Evolutionary conservation across 2,329 filamentous ascomycete genomes (phyloP), one percentile per base, ranked within the genome.

Genomic region (Fusarium praegraminearum): DNA sequence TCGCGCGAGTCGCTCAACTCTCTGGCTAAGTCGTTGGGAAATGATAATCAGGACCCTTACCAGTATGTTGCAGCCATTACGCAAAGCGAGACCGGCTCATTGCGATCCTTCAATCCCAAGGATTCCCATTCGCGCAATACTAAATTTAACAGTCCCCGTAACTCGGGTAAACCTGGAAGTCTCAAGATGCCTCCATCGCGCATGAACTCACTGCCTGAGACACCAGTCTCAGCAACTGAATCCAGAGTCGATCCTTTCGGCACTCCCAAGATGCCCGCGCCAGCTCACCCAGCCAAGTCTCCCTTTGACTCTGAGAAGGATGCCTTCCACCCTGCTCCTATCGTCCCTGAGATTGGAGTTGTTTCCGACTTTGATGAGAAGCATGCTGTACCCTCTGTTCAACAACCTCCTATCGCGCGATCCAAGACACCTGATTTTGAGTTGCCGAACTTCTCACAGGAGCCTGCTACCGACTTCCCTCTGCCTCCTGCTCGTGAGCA

Each of bases 1-100:
- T 98, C 95, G 1, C 88, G 89, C 45, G 94, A 97, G 72, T 98
- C 95, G 7, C 84, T 98, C 67, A 90, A 94, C 78, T 97, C 94
- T 4, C 84, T 98, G 70, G 92, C 94, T 28, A 90, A 91, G 56
- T 91, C 90, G 3, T 86, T 95, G 46, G 86, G 89, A 59, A 87
- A 89, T 71, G 87, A 90, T 56, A 91, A 90, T 54, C 91, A 97
- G 74, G 95, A 98, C 78, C 95, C 94, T 36, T 98, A 98, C 80
- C 89, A 93, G 52, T 85, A 85, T 2, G 83, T 90, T 26, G 79
- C 81, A 26, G 79, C 84, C 35, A 90, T 92, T 76, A 81, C 88
- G 62, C 79, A 79, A 52, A 87, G 84, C 71, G 89, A 91, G 61
- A 81, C 80, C 53, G 84, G 80, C 18, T 90, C 88, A 13, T 76